Evolutionary conservation across 1,284 basidiomycete species (phyloP).

Genomic region (Pseudozyma pruni): DNA sequence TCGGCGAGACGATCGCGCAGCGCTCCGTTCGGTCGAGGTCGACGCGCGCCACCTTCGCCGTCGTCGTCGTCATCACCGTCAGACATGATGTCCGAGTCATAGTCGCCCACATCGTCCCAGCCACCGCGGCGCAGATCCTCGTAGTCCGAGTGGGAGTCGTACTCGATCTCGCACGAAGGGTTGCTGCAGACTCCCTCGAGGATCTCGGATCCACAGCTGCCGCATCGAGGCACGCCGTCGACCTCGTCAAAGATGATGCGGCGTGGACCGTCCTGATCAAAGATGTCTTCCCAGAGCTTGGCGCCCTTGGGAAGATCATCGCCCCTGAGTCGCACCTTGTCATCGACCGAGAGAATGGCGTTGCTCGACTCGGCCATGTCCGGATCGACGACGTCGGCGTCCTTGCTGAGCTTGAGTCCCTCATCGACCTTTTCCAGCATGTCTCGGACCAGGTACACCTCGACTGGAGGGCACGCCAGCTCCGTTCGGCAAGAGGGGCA

Average conservation of each 20-base stretch:
- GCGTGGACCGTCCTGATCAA: constrained; percentile 32
- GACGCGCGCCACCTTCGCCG: neutral
- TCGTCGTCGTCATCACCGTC: constrained; percentile 9
- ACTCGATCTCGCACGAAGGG: constrained; percentile 49
- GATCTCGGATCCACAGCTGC: constrained; percentile 60
- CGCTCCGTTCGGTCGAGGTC: constrained; percentile 1
- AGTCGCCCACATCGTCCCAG: constrained; percentile 22
- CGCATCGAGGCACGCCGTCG: constrained; percentile 59
- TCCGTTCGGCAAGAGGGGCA: constrained; percentile 63
- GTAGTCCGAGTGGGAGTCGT: constrained; percentile 34
- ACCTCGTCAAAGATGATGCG: constrained; percentile 58
- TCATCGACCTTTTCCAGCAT: constrained; percentile 54
- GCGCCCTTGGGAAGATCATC: constrained; percentile 42
- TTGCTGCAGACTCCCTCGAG: constrained; percentile 57
- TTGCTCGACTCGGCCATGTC: constrained; percentile 28
- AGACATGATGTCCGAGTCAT: constrained; percentile 15
- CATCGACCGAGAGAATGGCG: constrained; percentile 27
- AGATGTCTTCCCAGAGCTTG: constrained; percentile 54
- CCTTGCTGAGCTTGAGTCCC: constrained; percentile 24
- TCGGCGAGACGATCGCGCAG: constrained; percentile 11
- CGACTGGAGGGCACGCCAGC: constrained; percentile 55
- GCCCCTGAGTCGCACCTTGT: constrained; percentile 32
- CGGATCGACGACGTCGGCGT: constrained; percentile 22
- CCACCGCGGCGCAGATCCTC: constrained; percentile 14
- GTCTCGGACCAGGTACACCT: constrained; percentile 56